Evolutionary conservation across 2,329 filamentous ascomycete species (phyloP).

Genomic region (Neoarthrinium moseri): DNA sequence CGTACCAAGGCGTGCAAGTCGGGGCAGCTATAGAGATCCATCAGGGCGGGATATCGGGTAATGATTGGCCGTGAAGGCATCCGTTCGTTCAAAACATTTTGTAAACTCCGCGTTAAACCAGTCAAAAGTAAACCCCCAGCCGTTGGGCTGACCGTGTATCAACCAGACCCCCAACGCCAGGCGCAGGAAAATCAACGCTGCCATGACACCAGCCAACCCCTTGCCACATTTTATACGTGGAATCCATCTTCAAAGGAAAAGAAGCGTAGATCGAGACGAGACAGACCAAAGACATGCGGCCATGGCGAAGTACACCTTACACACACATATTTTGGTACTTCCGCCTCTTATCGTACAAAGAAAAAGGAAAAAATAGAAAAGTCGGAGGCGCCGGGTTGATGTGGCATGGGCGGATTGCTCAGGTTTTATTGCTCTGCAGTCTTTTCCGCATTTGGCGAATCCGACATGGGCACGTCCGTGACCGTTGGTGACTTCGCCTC

Average conservation of each 20-base stretch:
- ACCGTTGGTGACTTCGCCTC: conserved; percentile 37
- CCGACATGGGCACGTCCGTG: conserved; percentile 32
- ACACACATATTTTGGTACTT: conserved; percentile 1
- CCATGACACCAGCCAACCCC: conserved; percentile 7
- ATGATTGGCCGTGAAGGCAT: too few species aligned
- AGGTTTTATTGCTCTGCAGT: conserved; percentile 17
- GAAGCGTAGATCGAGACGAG: conserved; percentile 1
- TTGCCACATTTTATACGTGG: conserved; percentile 2
- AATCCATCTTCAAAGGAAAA: background rate
- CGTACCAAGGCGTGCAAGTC: too few species aligned
- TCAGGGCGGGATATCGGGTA: too few species aligned
- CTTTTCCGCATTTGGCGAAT: conserved; percentile 32
- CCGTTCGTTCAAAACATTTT: conserved; percentile 2
- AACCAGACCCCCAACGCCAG: conserved; percentile 5
- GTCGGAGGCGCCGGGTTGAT: too few species aligned
- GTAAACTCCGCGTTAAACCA: background rate
- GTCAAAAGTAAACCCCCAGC: background rate
- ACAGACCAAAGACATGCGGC: conserved; percentile 3
- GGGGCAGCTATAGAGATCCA: too few species aligned
- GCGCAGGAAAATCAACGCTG: conserved; percentile 5
- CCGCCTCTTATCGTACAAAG: conserved; percentile 36
- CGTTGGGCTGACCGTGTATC: conserved; percentile 6
- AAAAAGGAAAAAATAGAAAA: conserved; percentile 2
- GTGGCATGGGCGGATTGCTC: conserved; percentile 2
- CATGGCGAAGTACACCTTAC: background rate